These are phyloP conservation scores for Eurotiales sp. DNA, from an alignment of 2,329 filamentous ascomycete genomes.

Conservation along the genomic window DNA sequence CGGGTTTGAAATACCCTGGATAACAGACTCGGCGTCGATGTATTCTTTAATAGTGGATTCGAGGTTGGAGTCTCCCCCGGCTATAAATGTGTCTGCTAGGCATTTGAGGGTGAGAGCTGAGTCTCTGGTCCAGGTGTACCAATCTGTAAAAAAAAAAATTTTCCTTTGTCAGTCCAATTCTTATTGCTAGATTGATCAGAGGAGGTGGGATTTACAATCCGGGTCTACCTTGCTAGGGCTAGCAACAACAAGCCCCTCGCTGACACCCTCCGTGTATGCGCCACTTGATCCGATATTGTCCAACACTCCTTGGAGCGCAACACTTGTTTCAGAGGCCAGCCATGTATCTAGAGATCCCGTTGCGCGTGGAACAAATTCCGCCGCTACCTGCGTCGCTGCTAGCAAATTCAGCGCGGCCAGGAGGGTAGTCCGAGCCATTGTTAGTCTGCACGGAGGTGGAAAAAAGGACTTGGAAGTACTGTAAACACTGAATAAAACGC, in stretches of 20 bases:
- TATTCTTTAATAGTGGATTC: slow-evolving; percentile 64
- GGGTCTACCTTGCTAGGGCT: slow-evolving; percentile 55
- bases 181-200: neutral
- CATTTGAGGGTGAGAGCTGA: slow-evolving; percentile 68
- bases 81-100: slow-evolving; percentile 64
- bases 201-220: slow-evolving; percentile 43
- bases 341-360: slow-evolving; percentile 29
- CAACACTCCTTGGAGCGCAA: slow-evolving; percentile 53
- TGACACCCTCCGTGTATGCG: slow-evolving; percentile 46
- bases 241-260: slow-evolving; percentile 52
- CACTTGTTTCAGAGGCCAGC: slow-evolving; percentile 43
- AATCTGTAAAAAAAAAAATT: too few relatives aligned
- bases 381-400: slow-evolving; percentile 3
- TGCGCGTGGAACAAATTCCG: slow-evolving; percentile 13
- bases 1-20: slow-evolving; percentile 65
- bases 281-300: slow-evolving; percentile 56
- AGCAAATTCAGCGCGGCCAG: slow-evolving; percentile 16
- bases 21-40: slow-evolving; percentile 60
- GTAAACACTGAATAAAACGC: neutral
- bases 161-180: neutral
- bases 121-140: slow-evolving; percentile 75
- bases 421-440: neutral
- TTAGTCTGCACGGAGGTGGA: neutral
- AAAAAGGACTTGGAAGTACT: neutral
- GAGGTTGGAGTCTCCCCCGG: slow-evolving; percentile 53